Evolutionary conservation across 306 rosid genomes (phyloP), one percentile per base, ranked within the genome.

Genomic region (Castanopsis chinensis): DNA sequence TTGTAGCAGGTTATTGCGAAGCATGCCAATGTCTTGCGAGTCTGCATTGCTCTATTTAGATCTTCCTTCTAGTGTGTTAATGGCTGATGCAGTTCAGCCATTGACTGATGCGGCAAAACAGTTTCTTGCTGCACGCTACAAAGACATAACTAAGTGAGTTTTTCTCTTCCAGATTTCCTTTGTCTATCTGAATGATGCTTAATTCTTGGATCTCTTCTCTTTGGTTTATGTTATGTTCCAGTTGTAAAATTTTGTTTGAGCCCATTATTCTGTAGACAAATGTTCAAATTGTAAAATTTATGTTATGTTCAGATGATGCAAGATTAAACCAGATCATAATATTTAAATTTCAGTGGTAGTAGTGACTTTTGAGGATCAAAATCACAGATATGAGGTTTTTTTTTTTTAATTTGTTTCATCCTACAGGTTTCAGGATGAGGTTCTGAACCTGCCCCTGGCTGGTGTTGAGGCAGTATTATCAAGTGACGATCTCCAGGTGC

Each of bases 51-150:
- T 74, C 23, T 89, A 85, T 83, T 83, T 87, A 78, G 91, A 83
- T 32, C 91, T 89, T 80, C 89, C 91, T 27, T 83, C 74, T 59
- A 60, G 80, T 67, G 68, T 81, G 79, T 73, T 74, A 73, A 79
- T 79, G 86, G 83, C 87, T 27, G 85, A 87, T 80, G 93, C 84
- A 35, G 83, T 87, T 67, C 86, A 87, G 81, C 86, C 91, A 67
- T 80, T 85, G 79, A 74, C 82, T 25, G 87, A 87, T 56, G 81
- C 86, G 37, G 87, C 91, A 56, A 87, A 83, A 72, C 79, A 54
- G 82, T 87, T 83, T 77, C 88, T 89, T 79, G 89, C 85, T 28
- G 28, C 60, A 15, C 53, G 25, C 69, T 89, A 85, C 86, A 83
- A 77, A 83, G 88, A 87, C 73, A 45, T 79, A 74, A 76, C 76